A percentile compares a stretch with the other conserved stretches of the same genome.
Evolutionary conservation across 495 filamentous ascomycete species (phyloP).

Genomic region (Aspergillus heteromorphus): DNA sequence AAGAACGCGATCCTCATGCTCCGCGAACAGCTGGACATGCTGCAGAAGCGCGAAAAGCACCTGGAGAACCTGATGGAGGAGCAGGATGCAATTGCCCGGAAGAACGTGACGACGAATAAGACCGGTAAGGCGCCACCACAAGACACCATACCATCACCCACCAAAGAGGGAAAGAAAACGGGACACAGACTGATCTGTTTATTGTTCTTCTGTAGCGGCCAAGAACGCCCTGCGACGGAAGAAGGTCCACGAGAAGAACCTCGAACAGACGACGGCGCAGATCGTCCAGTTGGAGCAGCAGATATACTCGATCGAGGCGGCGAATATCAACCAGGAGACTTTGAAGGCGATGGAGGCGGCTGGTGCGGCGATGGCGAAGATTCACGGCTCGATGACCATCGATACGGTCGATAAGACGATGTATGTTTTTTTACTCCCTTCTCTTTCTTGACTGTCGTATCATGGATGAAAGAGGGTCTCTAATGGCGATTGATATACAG

Average conservation of each 20-base stretch:
- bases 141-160: too few species aligned
- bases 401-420: conserved; percentile 94
- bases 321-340: conserved; percentile 98
- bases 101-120: conserved; percentile 86
- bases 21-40: conserved; percentile 88
- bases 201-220: conserved; percentile 53
- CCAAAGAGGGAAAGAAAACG: not conserved
- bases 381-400: conserved; percentile 83
- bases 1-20: conserved; percentile 95
- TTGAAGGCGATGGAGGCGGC: conserved; percentile 90
- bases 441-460: not conserved
- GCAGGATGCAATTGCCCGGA: conserved; percentile 87
- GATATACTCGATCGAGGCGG: conserved; percentile 93
- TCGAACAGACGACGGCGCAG: conserved; percentile 84
- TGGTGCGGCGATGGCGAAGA: conserved; percentile 79
- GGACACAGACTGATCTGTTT: conserved; percentile 1
- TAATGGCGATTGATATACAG: too few species aligned
- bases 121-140: conserved; percentile 43
- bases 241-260: conserved; percentile 84
- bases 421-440: conserved; percentile 53
- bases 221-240: conserved; percentile 90
- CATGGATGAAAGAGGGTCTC: not conserved
- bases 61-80: conserved; percentile 86
- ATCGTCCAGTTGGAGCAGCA: conserved; percentile 90
- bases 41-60: conserved; percentile 93